A percentile compares a stretch with the other conserved stretches of the same genome.
Conservation (phyloP, 2,329 filamentous ascomycete genomes). For the Pseudogymnoascus sp. region DNA sequence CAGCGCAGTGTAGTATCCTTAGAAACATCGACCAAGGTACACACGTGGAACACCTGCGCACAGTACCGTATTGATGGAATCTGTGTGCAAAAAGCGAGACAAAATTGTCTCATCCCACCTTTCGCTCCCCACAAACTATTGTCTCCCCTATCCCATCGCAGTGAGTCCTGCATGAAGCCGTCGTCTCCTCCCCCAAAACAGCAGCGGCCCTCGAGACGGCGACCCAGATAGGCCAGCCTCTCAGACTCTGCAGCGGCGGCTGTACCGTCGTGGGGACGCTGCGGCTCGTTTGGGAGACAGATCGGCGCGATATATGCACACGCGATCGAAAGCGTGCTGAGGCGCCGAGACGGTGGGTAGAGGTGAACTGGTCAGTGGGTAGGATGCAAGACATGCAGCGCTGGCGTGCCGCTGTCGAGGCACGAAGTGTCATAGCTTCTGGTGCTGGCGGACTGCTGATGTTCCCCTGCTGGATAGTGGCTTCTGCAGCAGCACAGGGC, state of each 20-base stretch:
- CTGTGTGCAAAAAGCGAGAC: background rate
- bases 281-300: background rate
- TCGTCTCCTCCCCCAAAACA: background rate
- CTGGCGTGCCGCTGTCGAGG: background rate
- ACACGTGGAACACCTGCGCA: background rate
- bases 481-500: background rate
- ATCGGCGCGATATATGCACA: background rate
- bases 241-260: background rate
- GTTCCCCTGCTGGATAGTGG: background rate
- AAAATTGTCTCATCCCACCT: background rate
- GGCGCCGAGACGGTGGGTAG: slow-evolving; percentile 1
- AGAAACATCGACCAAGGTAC: background rate
- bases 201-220: background rate
- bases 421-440: slow-evolving; percentile 1
- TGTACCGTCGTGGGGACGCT: background rate
- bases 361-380: background rate
- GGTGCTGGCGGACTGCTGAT: background rate
- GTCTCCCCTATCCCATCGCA: background rate
- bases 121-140: background rate
- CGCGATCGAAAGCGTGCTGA: slow-evolving; percentile 5
- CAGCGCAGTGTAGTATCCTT: background rate
- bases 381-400: background rate
- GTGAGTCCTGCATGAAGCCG: background rate
- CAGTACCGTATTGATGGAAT: background rate
- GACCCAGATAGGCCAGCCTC: background rate